Percentiles rank a stretch among this genome's conserved stretches.
Evolutionary conservation across 306 rosid genomes (phyloP).

Genomic region (Inga laurina): DNA sequence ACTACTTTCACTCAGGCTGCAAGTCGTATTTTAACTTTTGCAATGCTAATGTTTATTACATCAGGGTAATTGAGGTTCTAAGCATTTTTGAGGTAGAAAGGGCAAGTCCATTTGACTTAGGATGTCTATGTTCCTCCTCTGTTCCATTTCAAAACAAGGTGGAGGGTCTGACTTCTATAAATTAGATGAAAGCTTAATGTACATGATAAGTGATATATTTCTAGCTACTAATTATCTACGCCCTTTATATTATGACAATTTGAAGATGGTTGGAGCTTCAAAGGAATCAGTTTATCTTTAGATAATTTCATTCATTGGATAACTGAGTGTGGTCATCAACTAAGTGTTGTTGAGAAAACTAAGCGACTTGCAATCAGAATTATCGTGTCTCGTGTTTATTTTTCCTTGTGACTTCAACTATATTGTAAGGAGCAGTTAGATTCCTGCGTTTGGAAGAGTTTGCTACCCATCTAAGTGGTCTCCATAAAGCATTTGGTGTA

Average conservation of each 20-base stretch:
- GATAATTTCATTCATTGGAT: neutral
- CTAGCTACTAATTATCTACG: neutral
- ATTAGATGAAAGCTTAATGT: neutral
- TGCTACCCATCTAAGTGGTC: too few species aligned
- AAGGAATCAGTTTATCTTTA: constrained; percentile 2
- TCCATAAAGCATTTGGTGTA: neutral
- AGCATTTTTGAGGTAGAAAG: neutral
- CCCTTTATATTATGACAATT: neutral
- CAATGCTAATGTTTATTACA: neutral
- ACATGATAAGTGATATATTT: neutral
- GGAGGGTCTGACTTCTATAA: neutral
- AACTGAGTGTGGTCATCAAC: neutral
- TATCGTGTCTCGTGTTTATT: neutral
- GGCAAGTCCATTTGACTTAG: neutral
- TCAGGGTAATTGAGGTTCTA: neutral
- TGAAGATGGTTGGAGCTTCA: neutral
- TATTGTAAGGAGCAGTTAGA: neutral
- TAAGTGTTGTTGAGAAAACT: neutral
- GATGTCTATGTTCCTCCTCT: neutral
- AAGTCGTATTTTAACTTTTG: neutral
- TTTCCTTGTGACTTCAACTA: neutral
- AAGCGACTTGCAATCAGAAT: neutral
- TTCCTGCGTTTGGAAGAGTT: neutral
- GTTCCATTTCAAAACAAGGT: neutral
- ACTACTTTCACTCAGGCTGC: neutral